Conservation (phyloP, 768 basidiomycete genomes). For the Leccinum incarnatum region DNA sequence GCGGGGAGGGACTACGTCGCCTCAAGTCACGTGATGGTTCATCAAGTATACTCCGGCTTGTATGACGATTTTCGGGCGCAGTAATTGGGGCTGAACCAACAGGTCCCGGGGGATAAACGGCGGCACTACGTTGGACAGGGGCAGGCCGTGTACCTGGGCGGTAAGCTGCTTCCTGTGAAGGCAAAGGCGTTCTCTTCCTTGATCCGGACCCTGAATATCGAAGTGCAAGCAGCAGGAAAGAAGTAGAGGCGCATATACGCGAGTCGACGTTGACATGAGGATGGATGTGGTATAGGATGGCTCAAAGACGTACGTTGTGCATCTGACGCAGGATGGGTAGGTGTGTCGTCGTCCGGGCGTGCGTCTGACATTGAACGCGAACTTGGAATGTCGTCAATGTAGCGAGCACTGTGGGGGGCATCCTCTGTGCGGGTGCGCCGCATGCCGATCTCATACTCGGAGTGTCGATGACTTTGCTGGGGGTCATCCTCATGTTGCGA, state of each 20-base stretch:
- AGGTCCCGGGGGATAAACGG: slow-evolving; percentile 6
- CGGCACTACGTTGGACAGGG: slow-evolving; percentile 10
- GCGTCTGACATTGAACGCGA: slow-evolving; percentile 17
- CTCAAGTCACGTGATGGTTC: slow-evolving; percentile 6
- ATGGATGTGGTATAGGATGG: slow-evolving; percentile 27
- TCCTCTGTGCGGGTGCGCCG: slow-evolving; percentile 23
- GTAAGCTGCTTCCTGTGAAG: slow-evolving; percentile 34
- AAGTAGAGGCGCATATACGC: slow-evolving; percentile 20
- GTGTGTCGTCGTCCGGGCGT: slow-evolving; percentile 19
- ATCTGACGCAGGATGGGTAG: slow-evolving; percentile 25
- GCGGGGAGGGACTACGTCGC: slow-evolving; percentile 16
- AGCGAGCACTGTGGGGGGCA: slow-evolving; percentile 8
- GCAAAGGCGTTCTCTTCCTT: slow-evolving; percentile 37
- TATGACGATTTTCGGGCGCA: slow-evolving; percentile 8
- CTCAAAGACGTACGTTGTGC: slow-evolving; percentile 39
- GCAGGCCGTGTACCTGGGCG: slow-evolving; percentile 19
- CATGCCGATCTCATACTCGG: slow-evolving; percentile 16
- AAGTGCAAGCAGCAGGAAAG: slow-evolving; percentile 18
- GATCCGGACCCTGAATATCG: slow-evolving; percentile 27
- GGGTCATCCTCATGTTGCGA: slow-evolving; percentile 16
- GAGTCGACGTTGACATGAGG: slow-evolving; percentile 29
- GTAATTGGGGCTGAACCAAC: slow-evolving; percentile 1
- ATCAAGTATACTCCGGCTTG: slow-evolving; percentile 1
- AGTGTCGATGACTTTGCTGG: slow-evolving; percentile 12
- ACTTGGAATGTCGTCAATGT: slow-evolving; percentile 19